A percentile compares a stretch with the other conserved stretches of the same genome.
Evolutionary conservation across 1,139 yeast species (phyloP).

Genomic region (Trichomonascaceae sp.): DNA sequence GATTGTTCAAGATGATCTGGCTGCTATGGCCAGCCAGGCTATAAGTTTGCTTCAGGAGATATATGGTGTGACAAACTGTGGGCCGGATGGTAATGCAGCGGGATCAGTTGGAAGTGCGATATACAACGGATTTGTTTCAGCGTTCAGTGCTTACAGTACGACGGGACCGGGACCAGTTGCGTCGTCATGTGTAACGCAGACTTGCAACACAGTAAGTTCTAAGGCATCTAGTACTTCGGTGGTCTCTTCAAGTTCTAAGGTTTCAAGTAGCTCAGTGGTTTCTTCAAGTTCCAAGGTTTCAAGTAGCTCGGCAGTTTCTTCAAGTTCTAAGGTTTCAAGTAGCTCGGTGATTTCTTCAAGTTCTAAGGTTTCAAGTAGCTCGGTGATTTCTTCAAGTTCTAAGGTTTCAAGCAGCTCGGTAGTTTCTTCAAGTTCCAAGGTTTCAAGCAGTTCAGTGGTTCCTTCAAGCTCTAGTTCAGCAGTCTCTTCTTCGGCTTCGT

Average conservation of each 20-base stretch:
- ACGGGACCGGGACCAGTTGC: too few species aligned
- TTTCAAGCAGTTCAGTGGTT: not conserved
- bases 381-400: not conserved
- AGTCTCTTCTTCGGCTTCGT: not conserved
- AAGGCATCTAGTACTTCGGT: not conserved
- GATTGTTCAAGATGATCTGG: not conserved
- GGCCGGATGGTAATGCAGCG: not conserved
- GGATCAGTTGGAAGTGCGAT: not conserved
- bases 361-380: not conserved
- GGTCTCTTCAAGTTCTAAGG: not conserved
- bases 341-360: not conserved
- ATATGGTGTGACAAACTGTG: not conserved
- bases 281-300: not conserved
- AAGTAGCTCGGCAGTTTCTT: not conserved
- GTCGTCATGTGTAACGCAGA: too few species aligned
- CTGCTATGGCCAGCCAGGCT: not conserved
- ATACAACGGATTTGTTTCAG: not conserved
- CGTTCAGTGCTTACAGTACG: not conserved
- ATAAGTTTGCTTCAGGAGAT: not conserved
- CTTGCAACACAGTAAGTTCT: not conserved
- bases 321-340: not conserved
- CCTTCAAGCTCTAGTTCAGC: not conserved
- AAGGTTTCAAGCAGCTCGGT: not conserved
- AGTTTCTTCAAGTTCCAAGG: not conserved
- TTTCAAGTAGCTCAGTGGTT: not conserved